Conservation (phyloP, 2,329 filamentous ascomycete genomes). For the Cephalotrichum gorgonifer region DNA sequence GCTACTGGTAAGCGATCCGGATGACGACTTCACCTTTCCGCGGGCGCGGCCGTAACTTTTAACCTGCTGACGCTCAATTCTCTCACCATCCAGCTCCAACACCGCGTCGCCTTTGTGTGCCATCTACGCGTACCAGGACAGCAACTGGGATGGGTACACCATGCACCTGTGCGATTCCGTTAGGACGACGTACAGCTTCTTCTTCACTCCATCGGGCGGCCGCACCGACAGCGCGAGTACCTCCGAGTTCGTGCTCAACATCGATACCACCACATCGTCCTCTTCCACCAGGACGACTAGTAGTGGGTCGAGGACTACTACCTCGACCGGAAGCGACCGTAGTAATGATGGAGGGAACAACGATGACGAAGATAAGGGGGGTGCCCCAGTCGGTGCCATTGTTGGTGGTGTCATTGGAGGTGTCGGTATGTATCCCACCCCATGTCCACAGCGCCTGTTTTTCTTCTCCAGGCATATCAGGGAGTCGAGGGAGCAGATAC, state of each 20-base stretch:
- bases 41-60: too few species aligned
- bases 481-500: neutral
- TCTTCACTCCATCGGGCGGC: neutral
- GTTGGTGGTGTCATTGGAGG: constrained; percentile 3
- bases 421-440: neutral
- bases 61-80: too few species aligned
- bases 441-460: neutral
- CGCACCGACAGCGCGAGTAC: neutral
- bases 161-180: neutral
- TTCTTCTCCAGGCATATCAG: neutral
- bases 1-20: constrained; percentile 3
- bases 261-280: neutral
- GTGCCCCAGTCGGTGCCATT: constrained; percentile 2
- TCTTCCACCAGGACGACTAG: neutral
- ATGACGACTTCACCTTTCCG: too few species aligned
- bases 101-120: neutral
- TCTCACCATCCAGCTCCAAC: constrained; percentile 3
- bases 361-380: neutral
- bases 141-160: neutral
- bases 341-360: neutral
- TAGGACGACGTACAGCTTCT: constrained; percentile 2
- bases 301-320: neutral
- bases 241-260: neutral
- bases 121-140: neutral
- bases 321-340: neutral